These are phyloP conservation scores for Sporobolomyces roseus DNA, from an alignment of 768 basidiomycete species.

Conservation along the genomic window DNA sequence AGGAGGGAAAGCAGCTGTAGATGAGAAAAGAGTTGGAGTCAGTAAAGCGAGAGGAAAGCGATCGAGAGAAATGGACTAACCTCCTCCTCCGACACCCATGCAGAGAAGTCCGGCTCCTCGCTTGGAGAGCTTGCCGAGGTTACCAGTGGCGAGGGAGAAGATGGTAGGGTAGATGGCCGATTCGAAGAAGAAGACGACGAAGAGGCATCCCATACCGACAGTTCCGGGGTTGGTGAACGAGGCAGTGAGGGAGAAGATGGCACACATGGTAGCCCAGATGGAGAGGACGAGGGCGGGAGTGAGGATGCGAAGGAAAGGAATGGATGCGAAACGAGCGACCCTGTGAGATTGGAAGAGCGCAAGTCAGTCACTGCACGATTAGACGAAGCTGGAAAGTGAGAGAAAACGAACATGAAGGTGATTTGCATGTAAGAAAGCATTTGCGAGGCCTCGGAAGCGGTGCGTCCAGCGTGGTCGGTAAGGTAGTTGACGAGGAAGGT, in stretches of 20 bases:
- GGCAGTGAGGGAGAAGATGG: slow-evolving; percentile 44
- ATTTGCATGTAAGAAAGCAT: slow-evolving; percentile 32
- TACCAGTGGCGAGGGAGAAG: slow-evolving; percentile 34
- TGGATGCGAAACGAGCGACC: slow-evolving; percentile 44
- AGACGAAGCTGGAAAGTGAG: slow-evolving; percentile 9
- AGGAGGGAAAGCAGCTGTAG: slow-evolving; percentile 49
- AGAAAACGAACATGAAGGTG: slow-evolving; percentile 26
- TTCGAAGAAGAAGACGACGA: slow-evolving; percentile 46
- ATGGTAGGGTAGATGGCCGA: slow-evolving; percentile 36
- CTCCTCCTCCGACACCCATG: slow-evolving; percentile 31
- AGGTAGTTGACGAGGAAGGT: slow-evolving; percentile 43
- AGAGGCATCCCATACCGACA: slow-evolving; percentile 42
- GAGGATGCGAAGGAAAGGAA: slow-evolving; percentile 28
- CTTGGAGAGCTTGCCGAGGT: slow-evolving; percentile 32
- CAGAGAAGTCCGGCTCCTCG: slow-evolving; percentile 48
- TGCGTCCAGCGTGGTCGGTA: slow-evolving; percentile 40
- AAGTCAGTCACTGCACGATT: slow-evolving; percentile 25
- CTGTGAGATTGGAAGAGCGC: slow-evolving; percentile 38
- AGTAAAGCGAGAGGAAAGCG: too few species aligned
- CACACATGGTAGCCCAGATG: slow-evolving; percentile 37
- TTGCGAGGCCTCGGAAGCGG: slow-evolving; percentile 36
- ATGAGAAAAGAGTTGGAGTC: background rate
- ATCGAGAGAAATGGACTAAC: background rate
- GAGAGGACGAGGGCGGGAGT: slow-evolving; percentile 41
- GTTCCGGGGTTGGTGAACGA: slow-evolving; percentile 36